Evolutionary conservation across 2,329 filamentous ascomycete species (phyloP).

Genomic region (Microascus cirrosus): DNA sequence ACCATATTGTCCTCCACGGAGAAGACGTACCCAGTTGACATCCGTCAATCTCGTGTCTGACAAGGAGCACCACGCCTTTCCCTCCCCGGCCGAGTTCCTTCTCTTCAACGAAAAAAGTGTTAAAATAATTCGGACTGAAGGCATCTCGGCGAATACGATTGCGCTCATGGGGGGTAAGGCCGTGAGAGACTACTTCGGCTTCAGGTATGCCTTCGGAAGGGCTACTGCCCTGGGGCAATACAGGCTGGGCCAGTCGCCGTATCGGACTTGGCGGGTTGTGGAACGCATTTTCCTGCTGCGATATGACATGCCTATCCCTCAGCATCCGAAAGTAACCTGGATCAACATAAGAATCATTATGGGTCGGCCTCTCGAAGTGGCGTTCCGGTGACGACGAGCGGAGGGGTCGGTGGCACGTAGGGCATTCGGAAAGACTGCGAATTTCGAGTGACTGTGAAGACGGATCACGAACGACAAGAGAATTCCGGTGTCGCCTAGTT

Average conservation of each 20-base stretch:
- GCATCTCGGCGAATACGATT: slow-evolving; percentile 76
- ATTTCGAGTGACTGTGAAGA: slow-evolving; percentile 77
- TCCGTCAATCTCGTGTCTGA: slow-evolving; percentile 82
- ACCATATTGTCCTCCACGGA: too few relatives aligned
- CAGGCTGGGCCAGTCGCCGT: slow-evolving; percentile 38
- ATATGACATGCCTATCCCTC: slow-evolving; percentile 39
- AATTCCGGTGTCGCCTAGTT: slow-evolving; percentile 76
- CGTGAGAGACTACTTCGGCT: neutral
- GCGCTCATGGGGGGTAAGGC: slow-evolving; percentile 18
- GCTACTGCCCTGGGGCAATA: slow-evolving; percentile 14
- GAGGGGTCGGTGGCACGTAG: slow-evolving; percentile 76
- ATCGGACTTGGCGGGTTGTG: slow-evolving; percentile 39
- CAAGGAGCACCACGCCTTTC: slow-evolving; percentile 89
- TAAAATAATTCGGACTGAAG: slow-evolving; percentile 88
- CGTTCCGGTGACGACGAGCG: slow-evolving; percentile 36
- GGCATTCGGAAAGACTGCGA: slow-evolving; percentile 67
- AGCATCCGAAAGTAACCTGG: slow-evolving; percentile 96
- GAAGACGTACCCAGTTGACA: slow-evolving; percentile 52
- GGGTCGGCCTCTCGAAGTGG: slow-evolving; percentile 31
- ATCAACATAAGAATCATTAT: slow-evolving; percentile 63
- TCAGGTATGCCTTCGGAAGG: neutral
- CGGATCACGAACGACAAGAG: slow-evolving; percentile 84
- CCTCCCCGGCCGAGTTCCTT: slow-evolving; percentile 77
- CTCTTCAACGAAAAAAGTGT: slow-evolving; percentile 86
- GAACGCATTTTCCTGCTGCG: slow-evolving; percentile 23